Evolutionary conservation across 495 filamentous ascomycete genomes (phyloP).

Genomic region (Parathielavia hyrcaniae): DNA sequence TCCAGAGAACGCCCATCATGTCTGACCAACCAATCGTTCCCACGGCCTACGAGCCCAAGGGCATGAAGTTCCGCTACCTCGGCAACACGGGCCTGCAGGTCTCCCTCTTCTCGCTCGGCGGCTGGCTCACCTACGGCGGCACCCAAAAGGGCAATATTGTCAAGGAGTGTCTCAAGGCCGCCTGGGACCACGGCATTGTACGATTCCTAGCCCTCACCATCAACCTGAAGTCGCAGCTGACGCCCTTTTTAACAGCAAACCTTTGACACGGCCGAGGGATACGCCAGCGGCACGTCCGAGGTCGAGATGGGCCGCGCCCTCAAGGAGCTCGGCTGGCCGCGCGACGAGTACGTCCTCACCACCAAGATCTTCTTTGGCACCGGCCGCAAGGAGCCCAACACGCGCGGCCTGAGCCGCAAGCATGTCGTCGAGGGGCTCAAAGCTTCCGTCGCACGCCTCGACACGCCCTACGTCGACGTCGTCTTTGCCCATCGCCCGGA

Average conservation of each 20-base stretch:
- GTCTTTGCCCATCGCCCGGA: slow-evolving; percentile 84
- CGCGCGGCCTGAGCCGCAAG: slow-evolving; percentile 72
- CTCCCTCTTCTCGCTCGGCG: slow-evolving; percentile 59
- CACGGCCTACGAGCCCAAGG: slow-evolving; percentile 45
- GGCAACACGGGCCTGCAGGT: slow-evolving; percentile 64
- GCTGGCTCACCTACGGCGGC: slow-evolving; percentile 48
- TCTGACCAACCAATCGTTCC: slow-evolving; percentile 28
- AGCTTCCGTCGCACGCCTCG: slow-evolving; percentile 59
- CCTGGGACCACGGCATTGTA: slow-evolving; percentile 50
- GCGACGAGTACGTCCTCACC: slow-evolving; percentile 75
- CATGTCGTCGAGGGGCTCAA: slow-evolving; percentile 53
- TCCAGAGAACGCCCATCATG: slow-evolving; percentile 21
- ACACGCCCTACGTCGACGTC: slow-evolving; percentile 71
- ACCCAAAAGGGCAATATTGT: slow-evolving; percentile 42
- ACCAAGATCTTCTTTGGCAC: slow-evolving; percentile 60
- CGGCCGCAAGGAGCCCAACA: slow-evolving; percentile 49
- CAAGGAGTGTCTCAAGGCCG: slow-evolving; percentile 41
- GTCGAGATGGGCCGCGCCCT: slow-evolving; percentile 67
- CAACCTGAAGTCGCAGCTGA: not conserved
- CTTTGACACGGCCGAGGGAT: slow-evolving; percentile 61
- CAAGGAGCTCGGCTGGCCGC: slow-evolving; percentile 62
- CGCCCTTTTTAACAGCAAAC: slow-evolving; percentile 31
- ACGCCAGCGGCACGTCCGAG: slow-evolving; percentile 64
- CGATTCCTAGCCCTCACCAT: slow-evolving; percentile 1
- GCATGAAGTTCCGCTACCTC: slow-evolving; percentile 64